These are phyloP conservation scores for Platanus orientalis DNA, from an alignment of 164 flowering plant species.

Conservation along the genomic window DNA sequence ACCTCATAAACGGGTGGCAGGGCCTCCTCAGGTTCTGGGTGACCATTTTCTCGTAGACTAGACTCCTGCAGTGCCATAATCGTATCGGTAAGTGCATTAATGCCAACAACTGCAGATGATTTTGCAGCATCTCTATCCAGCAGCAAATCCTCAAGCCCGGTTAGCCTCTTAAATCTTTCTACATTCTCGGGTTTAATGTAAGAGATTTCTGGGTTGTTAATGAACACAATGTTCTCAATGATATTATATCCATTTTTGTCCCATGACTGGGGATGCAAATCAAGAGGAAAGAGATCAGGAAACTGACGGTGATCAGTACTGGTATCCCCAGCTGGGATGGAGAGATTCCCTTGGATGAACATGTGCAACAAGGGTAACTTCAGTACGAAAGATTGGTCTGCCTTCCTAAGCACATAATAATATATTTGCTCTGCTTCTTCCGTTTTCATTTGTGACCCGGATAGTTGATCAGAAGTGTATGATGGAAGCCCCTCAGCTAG, in stretches of 20 bases:
- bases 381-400: conserved; percentile 31
- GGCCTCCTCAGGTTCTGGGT: conserved; percentile 1
- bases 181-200: conserved; percentile 31
- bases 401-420: conserved; percentile 37
- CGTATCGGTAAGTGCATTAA: background rate
- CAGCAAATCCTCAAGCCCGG: conserved; percentile 27
- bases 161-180: conserved; percentile 47
- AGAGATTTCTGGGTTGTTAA: conserved; percentile 33
- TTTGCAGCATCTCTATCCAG: conserved; percentile 27
- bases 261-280: conserved; percentile 32
- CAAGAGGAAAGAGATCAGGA: conserved; percentile 41
- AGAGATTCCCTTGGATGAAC: conserved; percentile 34
- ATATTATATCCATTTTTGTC: conserved; percentile 15
- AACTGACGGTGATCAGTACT: conserved; percentile 29
- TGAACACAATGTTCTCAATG: conserved; percentile 37
- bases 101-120: conserved; percentile 5
- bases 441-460: conserved; percentile 33
- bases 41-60: conserved; percentile 6
- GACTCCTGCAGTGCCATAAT: conserved; percentile 7
- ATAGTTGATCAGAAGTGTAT: conserved; percentile 35
- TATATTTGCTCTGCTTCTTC: conserved; percentile 38
- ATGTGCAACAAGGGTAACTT: conserved; percentile 25
- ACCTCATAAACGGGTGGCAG: conserved; percentile 16
- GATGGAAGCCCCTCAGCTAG: conserved; percentile 37
- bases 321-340: conserved; percentile 8